Percentiles rank a stretch among this genome's conserved stretches.
Evolutionary conservation across 2,329 filamentous ascomycete genomes (phyloP).

Genomic region (Echinosphaeria canescens): DNA sequence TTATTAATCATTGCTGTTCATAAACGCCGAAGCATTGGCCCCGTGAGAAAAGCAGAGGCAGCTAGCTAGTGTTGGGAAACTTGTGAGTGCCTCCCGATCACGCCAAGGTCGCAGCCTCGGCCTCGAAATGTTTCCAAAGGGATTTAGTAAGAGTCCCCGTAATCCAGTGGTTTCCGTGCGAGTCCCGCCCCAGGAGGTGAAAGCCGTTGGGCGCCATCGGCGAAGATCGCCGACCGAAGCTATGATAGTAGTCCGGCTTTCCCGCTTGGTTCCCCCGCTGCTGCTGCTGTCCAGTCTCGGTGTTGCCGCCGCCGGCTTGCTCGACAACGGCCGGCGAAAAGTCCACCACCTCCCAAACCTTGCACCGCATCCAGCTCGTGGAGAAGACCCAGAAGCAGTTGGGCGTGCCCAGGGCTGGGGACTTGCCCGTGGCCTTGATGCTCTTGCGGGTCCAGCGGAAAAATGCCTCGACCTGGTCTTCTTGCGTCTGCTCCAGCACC

Average conservation of each 20-base stretch:
- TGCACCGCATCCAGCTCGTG: constrained; percentile 15
- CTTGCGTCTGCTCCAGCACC: constrained; percentile 12
- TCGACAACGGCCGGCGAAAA: constrained; percentile 11
- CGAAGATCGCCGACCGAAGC: constrained; percentile 2
- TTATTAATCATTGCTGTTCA: too few species aligned
- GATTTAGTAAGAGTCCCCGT: constrained; percentile 5
- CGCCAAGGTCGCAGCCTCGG: constrained; percentile 5
- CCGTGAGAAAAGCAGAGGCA: too few species aligned
- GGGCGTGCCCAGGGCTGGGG: constrained; percentile 10
- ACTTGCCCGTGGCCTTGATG: constrained; percentile 4
- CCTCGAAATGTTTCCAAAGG: constrained; percentile 7
- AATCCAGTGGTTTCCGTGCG: constrained; percentile 7
- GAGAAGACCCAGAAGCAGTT: constrained; percentile 12
- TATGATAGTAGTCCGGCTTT: constrained; percentile 6
- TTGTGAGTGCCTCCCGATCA: too few species aligned
- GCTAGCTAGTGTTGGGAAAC: too few species aligned
- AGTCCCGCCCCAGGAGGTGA: constrained; percentile 7
- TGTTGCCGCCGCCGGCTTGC: background rate
- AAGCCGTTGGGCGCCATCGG: constrained; percentile 5
- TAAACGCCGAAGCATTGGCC: too few species aligned
- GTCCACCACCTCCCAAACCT: constrained; percentile 12
- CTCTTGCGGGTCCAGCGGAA: constrained; percentile 7
- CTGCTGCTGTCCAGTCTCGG: background rate
- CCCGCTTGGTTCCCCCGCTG: constrained; percentile 3
- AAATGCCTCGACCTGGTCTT: constrained; percentile 11